Evolutionary conservation across 169 alveolate species (phyloP).

Genomic region (Pseudocohnilembus persalinus): DNA sequence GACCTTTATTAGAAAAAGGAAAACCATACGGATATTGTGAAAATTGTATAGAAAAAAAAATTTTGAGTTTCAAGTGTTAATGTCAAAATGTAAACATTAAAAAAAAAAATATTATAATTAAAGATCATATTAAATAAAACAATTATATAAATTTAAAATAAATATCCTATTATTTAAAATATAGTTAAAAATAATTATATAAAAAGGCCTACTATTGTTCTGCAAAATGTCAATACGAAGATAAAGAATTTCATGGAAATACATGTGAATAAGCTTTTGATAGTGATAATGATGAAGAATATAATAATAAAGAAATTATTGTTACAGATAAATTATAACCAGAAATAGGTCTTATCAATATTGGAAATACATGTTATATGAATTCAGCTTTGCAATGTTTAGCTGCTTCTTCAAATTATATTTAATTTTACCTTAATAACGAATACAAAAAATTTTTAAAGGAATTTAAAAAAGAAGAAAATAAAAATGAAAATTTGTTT

Average conservation of each 20-base stretch:
- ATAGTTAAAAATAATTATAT: too few relatives aligned
- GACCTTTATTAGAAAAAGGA: background rate
- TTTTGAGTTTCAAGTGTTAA: background rate
- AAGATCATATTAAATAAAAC: background rate
- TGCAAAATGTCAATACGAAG: slow-evolving; percentile 34
- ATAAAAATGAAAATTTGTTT: too few relatives aligned
- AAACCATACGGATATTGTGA: background rate
- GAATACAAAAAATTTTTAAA: background rate
- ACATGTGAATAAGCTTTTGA: slow-evolving; percentile 32
- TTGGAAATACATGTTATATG: slow-evolving; percentile 89
- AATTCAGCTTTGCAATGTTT: slow-evolving; percentile 74
- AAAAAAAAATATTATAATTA: too few relatives aligned
- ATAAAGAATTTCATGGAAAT: slow-evolving; percentile 36
- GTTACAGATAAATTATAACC: slow-evolving; percentile 37
- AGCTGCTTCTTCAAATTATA: slow-evolving; percentile 18
- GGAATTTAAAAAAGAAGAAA: background rate
- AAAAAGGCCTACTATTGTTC: slow-evolving; percentile 14
- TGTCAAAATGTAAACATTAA: background rate
- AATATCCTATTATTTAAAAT: too few relatives aligned
- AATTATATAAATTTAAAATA: too few relatives aligned
- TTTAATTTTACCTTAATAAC: slow-evolving; percentile 8
- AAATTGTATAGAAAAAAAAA: background rate
- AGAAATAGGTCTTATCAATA: slow-evolving; percentile 72
- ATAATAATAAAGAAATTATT: background rate
- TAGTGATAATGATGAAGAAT: slow-evolving; percentile 43